phyloP scores from a whole-genome alignment of 1,139 yeast genomes.

The Candida glucosophila region DNA sequence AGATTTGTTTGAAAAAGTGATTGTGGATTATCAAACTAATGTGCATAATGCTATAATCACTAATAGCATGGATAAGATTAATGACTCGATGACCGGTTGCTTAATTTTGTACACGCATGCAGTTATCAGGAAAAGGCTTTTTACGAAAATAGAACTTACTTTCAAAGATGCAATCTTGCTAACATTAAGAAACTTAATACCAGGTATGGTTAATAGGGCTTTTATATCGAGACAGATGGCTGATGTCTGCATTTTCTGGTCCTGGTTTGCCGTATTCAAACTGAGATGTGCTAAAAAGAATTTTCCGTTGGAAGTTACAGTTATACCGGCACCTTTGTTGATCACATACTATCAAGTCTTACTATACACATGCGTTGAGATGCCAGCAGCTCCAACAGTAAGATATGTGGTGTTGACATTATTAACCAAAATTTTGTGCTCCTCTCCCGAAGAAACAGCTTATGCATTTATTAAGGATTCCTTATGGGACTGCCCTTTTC shows the following conservation, averaged over 20 bases:
- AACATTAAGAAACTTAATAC: constrained; percentile 26
- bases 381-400: constrained; percentile 8
- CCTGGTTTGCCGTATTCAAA: constrained; percentile 30
- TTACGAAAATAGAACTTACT: constrained; percentile 12
- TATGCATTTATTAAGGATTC: constrained; percentile 61
- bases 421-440: constrained; percentile 46
- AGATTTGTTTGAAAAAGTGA: constrained; percentile 24
- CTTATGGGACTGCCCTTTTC: constrained; percentile 60
- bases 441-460: constrained; percentile 46
- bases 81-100: constrained; percentile 23
- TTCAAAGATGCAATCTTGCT: constrained; percentile 26
- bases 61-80: constrained; percentile 17
- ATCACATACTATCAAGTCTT: constrained; percentile 27
- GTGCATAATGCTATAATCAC: constrained; percentile 18
- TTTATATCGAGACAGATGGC: constrained; percentile 16
- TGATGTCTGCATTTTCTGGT: constrained; percentile 30
- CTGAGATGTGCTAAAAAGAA: constrained; percentile 10
- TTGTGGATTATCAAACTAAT: constrained; percentile 26
- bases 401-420: constrained; percentile 36
- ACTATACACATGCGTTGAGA: constrained; percentile 15
- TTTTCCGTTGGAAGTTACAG: constrained; percentile 21
- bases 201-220: constrained; percentile 24
- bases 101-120: constrained; percentile 20
- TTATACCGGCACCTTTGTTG: constrained; percentile 22
- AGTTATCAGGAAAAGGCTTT: constrained; percentile 9